Evolutionary conservation across 2,329 filamentous ascomycete genomes (phyloP), one percentile per base, ranked within the genome.

Genomic region (Xylaria digitata): DNA sequence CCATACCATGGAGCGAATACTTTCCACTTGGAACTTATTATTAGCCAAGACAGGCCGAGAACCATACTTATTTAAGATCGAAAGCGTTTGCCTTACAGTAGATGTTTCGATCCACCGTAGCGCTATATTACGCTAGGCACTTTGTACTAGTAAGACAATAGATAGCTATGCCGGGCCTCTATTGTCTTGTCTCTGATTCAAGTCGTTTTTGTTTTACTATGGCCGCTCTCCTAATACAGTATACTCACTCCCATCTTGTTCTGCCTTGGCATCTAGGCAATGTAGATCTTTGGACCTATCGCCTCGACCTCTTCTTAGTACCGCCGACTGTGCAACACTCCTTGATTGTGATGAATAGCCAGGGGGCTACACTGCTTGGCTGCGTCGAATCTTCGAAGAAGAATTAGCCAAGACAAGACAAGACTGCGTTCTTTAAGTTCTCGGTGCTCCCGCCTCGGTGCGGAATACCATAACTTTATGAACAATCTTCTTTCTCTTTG

Each of bases 321-420:
- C 46, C 6, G 34, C 42, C 59, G 46, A 53, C 48, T 59, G 68
- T 70, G 68, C 63, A 68, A 68, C 65, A 60, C 58, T 65, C 65
- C 60, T 45, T 37, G 61, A 61, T 15, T 43, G 50, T 50, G 48
- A 42, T 46, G 32, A 45, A 58, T 34, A 60, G 15, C 30, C 64
- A 61, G 40, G 64, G 64, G 53, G 32, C 32, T 40, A 23, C 61
- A 58, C 58, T 61, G 69, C 64, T 67, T 71, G 68, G 65, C 75
- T 75, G 74, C 73, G 74, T 63, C 70, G 72, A 75, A 74, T 57
- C 67, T 74, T 75, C 72, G 69, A 71, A 71, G 71, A 74, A 75
- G 70, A 62, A 63, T 66, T 53, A 69, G 73, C 73, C 71, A 75
- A 75, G 73, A 62, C 71, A 75, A 75, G 73, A 62, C 57, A 45